Evolutionary conservation across 2,329 filamentous ascomycete genomes (phyloP).

Genomic region (Botryotinia calthae): DNA sequence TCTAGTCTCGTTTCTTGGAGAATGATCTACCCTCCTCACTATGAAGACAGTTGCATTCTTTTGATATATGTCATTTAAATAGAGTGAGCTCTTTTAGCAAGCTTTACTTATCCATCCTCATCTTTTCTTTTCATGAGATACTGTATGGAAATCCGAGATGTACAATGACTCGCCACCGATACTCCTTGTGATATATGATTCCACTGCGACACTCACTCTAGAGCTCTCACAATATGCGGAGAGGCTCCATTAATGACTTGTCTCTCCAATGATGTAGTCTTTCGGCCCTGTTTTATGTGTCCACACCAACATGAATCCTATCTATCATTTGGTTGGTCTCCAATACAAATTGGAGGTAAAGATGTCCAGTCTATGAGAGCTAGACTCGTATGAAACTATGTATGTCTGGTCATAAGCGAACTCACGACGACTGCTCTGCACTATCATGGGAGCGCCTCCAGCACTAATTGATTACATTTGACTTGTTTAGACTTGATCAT

Average conservation of each 20-base stretch:
- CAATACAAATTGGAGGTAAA: too few relatives aligned
- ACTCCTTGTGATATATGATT: not conserved
- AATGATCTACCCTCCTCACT: not conserved
- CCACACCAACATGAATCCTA: too few relatives aligned
- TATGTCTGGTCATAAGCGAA: not conserved
- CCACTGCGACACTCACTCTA: not conserved
- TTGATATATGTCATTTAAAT: not conserved
- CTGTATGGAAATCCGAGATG: not conserved
- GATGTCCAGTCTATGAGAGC: too few relatives aligned
- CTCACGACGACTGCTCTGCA: not conserved
- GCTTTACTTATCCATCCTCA: fast-evolving
- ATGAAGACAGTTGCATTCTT: fast-evolving
- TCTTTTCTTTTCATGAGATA: not conserved
- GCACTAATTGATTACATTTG: fast-evolving
- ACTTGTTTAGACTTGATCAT: not conserved
- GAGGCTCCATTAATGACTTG: too few relatives aligned
- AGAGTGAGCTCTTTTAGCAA: not conserved
- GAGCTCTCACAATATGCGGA: too few relatives aligned
- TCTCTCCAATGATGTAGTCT: too few relatives aligned
- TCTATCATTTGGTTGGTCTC: too few relatives aligned
- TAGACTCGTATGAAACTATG: too few relatives aligned
- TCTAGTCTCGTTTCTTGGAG: not conserved
- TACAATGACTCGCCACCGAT: not conserved
- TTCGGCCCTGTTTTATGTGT: too few relatives aligned
- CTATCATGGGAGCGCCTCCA: not conserved